A percentile compares a stretch with the other conserved stretches of the same genome.
These are phyloP conservation scores for Microcyclospora pomicola DNA, from an alignment of 2,329 filamentous ascomycete genomes.

Conservation along the genomic window DNA sequence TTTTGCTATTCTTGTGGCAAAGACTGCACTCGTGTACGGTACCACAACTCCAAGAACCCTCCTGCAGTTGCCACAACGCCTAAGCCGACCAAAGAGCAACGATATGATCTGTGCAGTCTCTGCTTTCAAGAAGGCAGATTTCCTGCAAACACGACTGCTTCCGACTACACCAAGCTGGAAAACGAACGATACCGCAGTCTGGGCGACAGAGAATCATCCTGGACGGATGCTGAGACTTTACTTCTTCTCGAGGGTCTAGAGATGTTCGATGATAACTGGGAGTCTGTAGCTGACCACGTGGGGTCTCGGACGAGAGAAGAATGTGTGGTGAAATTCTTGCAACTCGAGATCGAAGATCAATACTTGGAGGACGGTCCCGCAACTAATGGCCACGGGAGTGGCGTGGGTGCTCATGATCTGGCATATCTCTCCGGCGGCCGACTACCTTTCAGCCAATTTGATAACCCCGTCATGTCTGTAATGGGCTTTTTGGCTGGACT, in stretches of 20 bases:
- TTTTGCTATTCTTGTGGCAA: constrained; percentile 86
- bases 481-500: constrained; percentile 87
- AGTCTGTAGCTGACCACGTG: constrained; percentile 81
- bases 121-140: constrained; percentile 79
- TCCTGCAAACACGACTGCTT: constrained; percentile 61
- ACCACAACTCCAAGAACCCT: constrained; percentile 53
- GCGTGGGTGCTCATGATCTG: constrained; percentile 29
- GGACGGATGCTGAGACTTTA: constrained; percentile 84
- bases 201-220: constrained; percentile 73
- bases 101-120: constrained; percentile 80
- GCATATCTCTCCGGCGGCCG: constrained; percentile 58
- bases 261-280: constrained; percentile 91
- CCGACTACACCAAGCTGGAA: constrained; percentile 78
- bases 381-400: constrained; percentile 41
- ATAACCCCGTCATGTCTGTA: constrained; percentile 94
- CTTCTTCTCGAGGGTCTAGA: constrained; percentile 82
- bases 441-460: constrained; percentile 78
- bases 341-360: constrained; percentile 94
- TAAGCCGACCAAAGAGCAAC: constrained; percentile 46
- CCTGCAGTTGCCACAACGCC: constrained; percentile 29
- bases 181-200: constrained; percentile 69
- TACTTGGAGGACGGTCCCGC: constrained; percentile 55
- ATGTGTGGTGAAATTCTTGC: constrained; percentile 90
- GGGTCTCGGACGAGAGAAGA: constrained; percentile 85
- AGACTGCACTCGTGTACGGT: constrained; percentile 65